A percentile compares a stretch with the other conserved stretches of the same genome.
Conservation (phyloP, 495 filamentous ascomycete genomes). For the Bombardia bombarda region DNA sequence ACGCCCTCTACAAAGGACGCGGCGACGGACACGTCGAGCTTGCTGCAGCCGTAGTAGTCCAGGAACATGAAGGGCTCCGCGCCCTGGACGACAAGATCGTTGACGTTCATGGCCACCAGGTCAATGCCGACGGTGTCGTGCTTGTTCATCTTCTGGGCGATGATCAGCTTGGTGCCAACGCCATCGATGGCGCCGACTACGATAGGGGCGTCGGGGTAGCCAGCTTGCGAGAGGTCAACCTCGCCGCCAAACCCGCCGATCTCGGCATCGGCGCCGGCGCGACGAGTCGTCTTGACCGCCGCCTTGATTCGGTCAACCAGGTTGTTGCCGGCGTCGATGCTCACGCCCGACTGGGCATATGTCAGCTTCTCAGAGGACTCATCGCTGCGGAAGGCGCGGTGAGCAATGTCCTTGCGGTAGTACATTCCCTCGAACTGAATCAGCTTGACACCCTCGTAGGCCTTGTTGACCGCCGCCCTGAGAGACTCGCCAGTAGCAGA, state of each 20-base stretch:
- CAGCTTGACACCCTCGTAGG: constrained; percentile 68
- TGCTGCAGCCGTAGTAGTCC: constrained; percentile 89
- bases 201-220: constrained; percentile 65
- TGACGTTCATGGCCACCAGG: constrained; percentile 97
- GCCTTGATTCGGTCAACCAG: constrained; percentile 85
- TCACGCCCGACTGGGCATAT: constrained; percentile 89
- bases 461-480: constrained; percentile 72
- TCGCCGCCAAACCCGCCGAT: constrained; percentile 95
- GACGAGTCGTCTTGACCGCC: constrained; percentile 67
- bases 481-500: constrained; percentile 69
- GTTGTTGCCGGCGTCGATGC: constrained; percentile 83
- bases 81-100: constrained; percentile 92
- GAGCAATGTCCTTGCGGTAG: constrained; percentile 87
- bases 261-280: constrained; percentile 77
- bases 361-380: constrained; percentile 55
- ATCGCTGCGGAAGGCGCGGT: constrained; percentile 49
- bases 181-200: constrained; percentile 90
- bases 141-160: constrained; percentile 79
- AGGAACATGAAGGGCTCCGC: constrained; percentile 91
- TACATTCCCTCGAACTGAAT: constrained; percentile 89
- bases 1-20: constrained; percentile 80
- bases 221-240: constrained; percentile 70
- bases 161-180: constrained; percentile 92
- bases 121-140: constrained; percentile 93
- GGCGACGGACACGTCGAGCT: constrained; percentile 68